Conservation (phyloP, 1,284 basidiomycete genomes). For the Trichosporon asahii region DNA sequence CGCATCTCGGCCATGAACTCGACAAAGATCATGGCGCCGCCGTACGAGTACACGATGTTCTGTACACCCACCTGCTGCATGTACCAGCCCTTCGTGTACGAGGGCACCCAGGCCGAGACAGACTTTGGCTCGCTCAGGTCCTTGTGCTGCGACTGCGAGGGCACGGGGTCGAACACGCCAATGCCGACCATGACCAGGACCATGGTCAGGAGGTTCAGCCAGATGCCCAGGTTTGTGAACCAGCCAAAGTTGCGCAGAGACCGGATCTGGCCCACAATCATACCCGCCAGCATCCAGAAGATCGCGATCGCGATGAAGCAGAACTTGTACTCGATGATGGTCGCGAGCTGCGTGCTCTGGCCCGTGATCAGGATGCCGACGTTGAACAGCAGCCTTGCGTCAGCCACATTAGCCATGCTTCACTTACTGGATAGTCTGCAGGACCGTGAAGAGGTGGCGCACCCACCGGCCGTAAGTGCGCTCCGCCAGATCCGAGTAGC, state of each 20-base stretch:
- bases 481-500: constrained; percentile 25
- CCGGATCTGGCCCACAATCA: constrained; percentile 17
- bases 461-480: constrained; percentile 18
- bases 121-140: constrained; percentile 53
- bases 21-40: constrained; percentile 58
- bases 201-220: constrained; percentile 15
- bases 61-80: constrained; percentile 52
- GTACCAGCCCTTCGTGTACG: constrained; percentile 53
- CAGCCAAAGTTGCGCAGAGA: constrained; percentile 19
- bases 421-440: constrained; percentile 21
- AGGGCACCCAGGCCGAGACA: constrained; percentile 53
- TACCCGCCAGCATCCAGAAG: constrained; percentile 13
- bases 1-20: constrained; percentile 70
- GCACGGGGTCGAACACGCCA: constrained; percentile 49
- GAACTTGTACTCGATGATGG: constrained; percentile 19
- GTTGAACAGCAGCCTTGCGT: constrained; percentile 15
- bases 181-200: constrained; percentile 15
- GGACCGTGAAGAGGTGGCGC: constrained; percentile 17
- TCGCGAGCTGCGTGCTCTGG: constrained; percentile 11
- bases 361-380: constrained; percentile 16
- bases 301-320: constrained; percentile 18
- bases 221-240: constrained; percentile 17
- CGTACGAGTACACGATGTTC: constrained; percentile 55
- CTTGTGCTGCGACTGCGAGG: constrained; percentile 51
- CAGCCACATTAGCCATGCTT: background rate